Evolutionary conservation across 2,329 filamentous ascomycete genomes (phyloP), one percentile per base, ranked within the genome.

Genomic region (Aspergillus ibericus): DNA sequence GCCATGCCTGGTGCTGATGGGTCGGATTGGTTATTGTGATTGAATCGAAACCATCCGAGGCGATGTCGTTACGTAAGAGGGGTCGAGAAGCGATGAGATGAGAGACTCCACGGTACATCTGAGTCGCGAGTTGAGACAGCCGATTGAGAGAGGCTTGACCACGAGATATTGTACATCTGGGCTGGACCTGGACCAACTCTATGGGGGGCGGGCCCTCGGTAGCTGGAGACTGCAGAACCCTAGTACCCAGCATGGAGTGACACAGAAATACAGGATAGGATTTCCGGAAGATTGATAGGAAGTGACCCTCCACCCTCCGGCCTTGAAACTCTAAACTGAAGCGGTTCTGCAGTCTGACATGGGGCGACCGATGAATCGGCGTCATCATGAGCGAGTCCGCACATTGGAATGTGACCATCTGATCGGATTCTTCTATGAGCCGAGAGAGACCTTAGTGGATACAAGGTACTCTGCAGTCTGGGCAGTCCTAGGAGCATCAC

Each of bases 151-250:
- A 48, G 7, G n/a, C 15, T n/a, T 7, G 25, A n/a, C 25, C 25
- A 48, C n/a, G 8, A 29, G n/a, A n/a, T 29, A 48, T 20, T 9
- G 42, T 9, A 47, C 15, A 38, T 38, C 15, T 15, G 35, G n/a
- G 35, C 16, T 38, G 15, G 16, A 38, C 35, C 35, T 29, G 15
- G 22, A n/a, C 22, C 20, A 16, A 16, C n/a, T n/a, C n/a, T n/a
- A n/a, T n/a, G 22, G 22, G 20, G 42, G 18, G 42, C 42, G 22
- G 15, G 20, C 10, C 42, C 20, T 48, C 48, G 48, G 32, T 51
- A 35, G n/a, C n/a, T n/a, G n/a, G n/a, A n/a, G 32, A 51, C 48
- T 51, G 48, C 48, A 51, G 29, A 51, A 48, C n/a, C 44, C 22
- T 36, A 36, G 27, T 29, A 32, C 8, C 29, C 29, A 32, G 7